Evolutionary conservation across 1,284 basidiomycete species (phyloP).

Genomic region (Pholiota adiposa): DNA sequence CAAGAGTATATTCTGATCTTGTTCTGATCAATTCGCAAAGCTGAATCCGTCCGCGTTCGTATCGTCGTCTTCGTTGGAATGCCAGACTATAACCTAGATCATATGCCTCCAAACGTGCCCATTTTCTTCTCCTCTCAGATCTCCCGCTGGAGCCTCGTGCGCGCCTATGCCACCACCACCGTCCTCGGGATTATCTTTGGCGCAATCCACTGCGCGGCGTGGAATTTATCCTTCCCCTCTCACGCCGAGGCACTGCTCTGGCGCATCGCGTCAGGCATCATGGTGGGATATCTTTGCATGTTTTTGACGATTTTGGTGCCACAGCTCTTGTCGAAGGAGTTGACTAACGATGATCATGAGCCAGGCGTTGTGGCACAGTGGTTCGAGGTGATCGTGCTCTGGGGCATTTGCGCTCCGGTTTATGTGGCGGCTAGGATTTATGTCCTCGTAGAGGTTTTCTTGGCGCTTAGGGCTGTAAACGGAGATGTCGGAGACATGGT

Average conservation of each 20-base stretch:
- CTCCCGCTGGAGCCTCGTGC: background rate
- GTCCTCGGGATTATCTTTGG: background rate
- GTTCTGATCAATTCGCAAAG: too few relatives aligned
- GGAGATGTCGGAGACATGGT: background rate
- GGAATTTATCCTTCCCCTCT: background rate
- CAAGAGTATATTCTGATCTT: too few relatives aligned
- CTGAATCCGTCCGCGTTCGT: too few relatives aligned
- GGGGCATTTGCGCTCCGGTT: background rate
- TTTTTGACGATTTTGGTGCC: background rate
- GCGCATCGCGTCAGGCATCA: background rate
- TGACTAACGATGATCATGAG: background rate
- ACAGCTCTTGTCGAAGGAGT: background rate
- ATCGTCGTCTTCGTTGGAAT: too few relatives aligned
- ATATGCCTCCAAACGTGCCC: background rate
- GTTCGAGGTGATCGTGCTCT: background rate
- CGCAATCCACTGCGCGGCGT: slow-evolving; percentile 3
- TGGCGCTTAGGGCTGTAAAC: slow-evolving; percentile 1
- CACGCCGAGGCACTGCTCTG: background rate
- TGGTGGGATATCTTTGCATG: background rate
- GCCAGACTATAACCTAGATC: background rate
- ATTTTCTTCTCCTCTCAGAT: background rate
- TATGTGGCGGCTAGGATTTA: background rate
- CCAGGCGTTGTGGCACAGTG: background rate
- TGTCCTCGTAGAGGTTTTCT: slow-evolving; percentile 1
- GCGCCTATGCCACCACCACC: background rate